phyloP scores from a whole-genome alignment of 1,284 basidiomycete species.

The Rhodotorula sp. region DNA sequence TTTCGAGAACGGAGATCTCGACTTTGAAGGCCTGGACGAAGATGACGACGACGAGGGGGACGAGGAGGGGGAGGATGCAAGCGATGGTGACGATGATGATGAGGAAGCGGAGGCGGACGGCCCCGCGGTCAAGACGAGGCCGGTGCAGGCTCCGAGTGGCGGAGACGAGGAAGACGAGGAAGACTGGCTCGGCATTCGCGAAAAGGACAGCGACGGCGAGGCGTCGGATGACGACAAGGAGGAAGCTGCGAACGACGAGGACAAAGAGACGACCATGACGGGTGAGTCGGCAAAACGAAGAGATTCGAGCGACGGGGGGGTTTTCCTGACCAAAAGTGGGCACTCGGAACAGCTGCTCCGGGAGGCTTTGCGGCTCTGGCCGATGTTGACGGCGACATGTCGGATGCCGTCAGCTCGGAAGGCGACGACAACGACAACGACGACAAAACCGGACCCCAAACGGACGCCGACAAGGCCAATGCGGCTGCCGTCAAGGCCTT shows the following conservation, averaged over 20 bases:
- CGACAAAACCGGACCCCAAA: background rate
- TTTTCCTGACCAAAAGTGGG: background rate
- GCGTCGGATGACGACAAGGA: constrained; percentile 32
- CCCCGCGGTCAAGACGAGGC: constrained; percentile 48
- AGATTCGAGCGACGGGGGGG: background rate
- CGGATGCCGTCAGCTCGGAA: constrained; percentile 43
- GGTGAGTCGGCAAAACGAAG: background rate
- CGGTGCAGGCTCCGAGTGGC: background rate
- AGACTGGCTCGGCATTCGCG: constrained; percentile 39
- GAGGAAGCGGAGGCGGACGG: constrained; percentile 49
- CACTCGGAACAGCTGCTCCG: constrained; percentile 1
- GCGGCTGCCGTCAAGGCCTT: constrained; percentile 66
- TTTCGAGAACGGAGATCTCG: constrained; percentile 40
- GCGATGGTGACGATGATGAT: constrained; percentile 29
- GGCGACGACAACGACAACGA: constrained; percentile 42
- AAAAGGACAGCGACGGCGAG: constrained; percentile 21
- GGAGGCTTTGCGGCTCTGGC: constrained; percentile 41
- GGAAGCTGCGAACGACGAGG: constrained; percentile 52
- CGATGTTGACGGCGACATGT: constrained; percentile 35
- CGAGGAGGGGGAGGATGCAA: constrained; percentile 16
- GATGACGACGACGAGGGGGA: constrained; percentile 29
- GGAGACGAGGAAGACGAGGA: constrained; percentile 44
- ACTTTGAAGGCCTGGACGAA: constrained; percentile 19
- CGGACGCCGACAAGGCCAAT: constrained; percentile 59
- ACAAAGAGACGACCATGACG: constrained; percentile 10